Conservation (phyloP, 768 basidiomycete genomes). For the Xerocomellus chrysenteron region DNA sequence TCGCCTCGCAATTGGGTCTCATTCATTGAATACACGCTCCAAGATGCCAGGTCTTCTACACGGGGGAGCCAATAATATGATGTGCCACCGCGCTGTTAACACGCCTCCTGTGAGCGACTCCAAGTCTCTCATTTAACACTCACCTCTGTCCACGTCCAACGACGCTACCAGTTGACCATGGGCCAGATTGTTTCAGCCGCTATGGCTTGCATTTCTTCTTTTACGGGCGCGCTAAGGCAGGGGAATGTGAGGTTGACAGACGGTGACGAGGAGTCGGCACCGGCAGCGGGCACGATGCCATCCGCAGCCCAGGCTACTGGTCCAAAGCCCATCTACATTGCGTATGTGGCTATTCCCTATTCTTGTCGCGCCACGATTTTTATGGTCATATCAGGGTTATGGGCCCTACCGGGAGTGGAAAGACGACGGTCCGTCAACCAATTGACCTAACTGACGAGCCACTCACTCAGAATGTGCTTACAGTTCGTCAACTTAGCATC, state of each 20-base stretch:
- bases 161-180: constrained; percentile 17
- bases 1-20: background rate
- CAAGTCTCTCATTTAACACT: background rate
- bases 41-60: constrained; percentile 6
- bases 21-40: constrained; percentile 6
- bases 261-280: constrained; percentile 18
- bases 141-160: constrained; percentile 8
- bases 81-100: constrained; percentile 5
- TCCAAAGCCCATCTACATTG: constrained; percentile 26
- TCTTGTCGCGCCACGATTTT: background rate
- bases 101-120: constrained; percentile 1
- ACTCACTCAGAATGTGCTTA: background rate
- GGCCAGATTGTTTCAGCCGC: constrained; percentile 17
- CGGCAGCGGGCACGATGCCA: background rate
- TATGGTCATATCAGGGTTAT: constrained; percentile 23
- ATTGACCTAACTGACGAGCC: background rate
- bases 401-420: constrained; percentile 33
- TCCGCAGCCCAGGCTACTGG: background rate
- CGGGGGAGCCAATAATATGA: background rate
- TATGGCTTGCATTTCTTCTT: background rate
- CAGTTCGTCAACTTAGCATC: constrained; percentile 38
- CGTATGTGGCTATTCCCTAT: constrained; percentile 17
- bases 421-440: constrained; percentile 27
- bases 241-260: constrained; percentile 15
- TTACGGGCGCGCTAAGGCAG: background rate